Conservation (phyloP, 2,329 filamentous ascomycete species). For the Neofusicoccum parvum region DNA sequence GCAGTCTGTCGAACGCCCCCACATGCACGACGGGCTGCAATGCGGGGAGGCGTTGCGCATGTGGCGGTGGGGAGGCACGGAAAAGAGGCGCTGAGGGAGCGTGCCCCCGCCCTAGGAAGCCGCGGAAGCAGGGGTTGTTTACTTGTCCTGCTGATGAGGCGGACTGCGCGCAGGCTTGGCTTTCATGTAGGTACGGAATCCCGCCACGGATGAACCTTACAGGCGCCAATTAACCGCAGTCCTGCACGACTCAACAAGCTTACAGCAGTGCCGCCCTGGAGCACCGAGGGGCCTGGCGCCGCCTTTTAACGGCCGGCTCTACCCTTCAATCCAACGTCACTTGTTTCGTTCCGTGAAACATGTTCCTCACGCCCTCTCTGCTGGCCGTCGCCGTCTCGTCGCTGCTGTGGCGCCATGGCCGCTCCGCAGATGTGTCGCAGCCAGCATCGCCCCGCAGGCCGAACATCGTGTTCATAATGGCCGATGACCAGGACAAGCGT, state of each 20-base stretch:
- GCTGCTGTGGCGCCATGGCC: neutral
- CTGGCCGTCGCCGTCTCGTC: neutral
- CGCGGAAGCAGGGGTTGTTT: neutral
- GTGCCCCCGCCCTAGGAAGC: neutral
- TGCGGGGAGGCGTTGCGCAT: too few relatives aligned
- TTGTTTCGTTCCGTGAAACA: neutral
- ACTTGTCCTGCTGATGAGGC: neutral
- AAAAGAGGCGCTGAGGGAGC: too few relatives aligned
- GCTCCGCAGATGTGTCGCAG: neutral
- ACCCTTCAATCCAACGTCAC: neutral
- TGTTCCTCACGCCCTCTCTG: neutral
- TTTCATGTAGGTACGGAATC: neutral
- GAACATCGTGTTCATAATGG: conserved; percentile 69
- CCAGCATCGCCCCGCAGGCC: conserved; percentile 18
- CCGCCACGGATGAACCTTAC: neutral
- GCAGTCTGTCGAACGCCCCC: too few relatives aligned
- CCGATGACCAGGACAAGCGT: conserved; percentile 68
- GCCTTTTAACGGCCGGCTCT: neutral
- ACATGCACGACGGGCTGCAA: too few relatives aligned
- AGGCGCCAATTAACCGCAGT: neutral
- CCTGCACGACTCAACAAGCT: neutral
- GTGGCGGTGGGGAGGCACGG: too few relatives aligned
- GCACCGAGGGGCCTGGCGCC: neutral
- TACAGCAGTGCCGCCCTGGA: neutral
- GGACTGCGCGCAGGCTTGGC: neutral